These are phyloP conservation scores for Pontederia crassipes DNA, from an alignment of 176 grass and related monocot genomes.

Conservation along the genomic window DNA sequence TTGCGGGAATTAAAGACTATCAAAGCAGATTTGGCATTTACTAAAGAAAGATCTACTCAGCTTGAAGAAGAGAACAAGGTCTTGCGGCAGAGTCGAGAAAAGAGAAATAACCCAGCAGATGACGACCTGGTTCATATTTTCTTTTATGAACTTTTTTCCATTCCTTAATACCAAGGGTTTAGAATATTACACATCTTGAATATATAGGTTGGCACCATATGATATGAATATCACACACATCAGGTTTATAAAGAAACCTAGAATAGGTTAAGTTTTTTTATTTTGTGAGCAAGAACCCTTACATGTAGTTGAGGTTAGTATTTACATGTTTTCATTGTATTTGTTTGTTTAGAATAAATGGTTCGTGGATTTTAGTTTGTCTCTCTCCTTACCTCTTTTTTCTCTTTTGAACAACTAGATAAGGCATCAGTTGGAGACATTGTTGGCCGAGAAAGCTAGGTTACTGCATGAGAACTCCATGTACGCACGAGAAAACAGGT, in stretches of 20 bases:
- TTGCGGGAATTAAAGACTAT: constrained; percentile 15
- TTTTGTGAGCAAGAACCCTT: too few species aligned
- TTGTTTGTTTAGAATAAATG: too few species aligned
- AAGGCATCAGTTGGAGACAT: constrained; percentile 69
- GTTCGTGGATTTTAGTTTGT: too few species aligned
- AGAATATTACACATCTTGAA: too few species aligned
- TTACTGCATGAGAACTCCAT: constrained; percentile 64
- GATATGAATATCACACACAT: too few species aligned
- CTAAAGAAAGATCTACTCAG: constrained; percentile 13
- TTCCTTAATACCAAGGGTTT: too few species aligned
- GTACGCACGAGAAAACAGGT: constrained; percentile 75
- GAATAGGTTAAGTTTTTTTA: not conserved
- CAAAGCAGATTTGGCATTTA: constrained; percentile 17
- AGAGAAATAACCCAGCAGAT: constrained; percentile 8
- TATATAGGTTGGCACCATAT: too few species aligned
- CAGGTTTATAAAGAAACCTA: too few species aligned
- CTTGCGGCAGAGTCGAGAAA: constrained; percentile 9
- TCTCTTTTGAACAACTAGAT: constrained; percentile 29
- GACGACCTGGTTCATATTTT: constrained; percentile 17
- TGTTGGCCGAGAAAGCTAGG: constrained; percentile 72
- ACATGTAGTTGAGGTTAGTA: too few species aligned
- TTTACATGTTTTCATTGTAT: too few species aligned
- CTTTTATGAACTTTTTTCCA: too few species aligned
- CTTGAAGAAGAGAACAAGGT: constrained; percentile 22
- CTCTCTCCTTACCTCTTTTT: too few species aligned